phyloP scores from a whole-genome alignment of 108 stramenopile genomes.

The Craspedostauros australis region DNA sequence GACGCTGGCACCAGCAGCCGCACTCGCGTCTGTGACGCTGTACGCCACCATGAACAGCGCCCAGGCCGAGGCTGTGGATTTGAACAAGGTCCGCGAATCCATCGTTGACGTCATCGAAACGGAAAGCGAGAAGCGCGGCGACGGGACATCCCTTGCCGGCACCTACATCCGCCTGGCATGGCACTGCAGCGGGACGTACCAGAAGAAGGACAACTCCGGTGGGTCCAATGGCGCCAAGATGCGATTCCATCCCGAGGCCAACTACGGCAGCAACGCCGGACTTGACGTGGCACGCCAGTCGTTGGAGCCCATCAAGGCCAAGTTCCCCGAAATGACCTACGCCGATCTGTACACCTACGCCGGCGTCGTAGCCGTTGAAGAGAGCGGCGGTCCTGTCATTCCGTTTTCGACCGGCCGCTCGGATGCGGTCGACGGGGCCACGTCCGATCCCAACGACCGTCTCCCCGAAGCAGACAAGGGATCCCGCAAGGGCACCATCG shows the following conservation, averaged over 20 bases:
- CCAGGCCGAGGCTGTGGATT: slow-evolving; percentile 46
- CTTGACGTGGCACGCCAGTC: slow-evolving; percentile 68
- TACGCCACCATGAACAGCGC: slow-evolving; percentile 17
- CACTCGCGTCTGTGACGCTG: slow-evolving; percentile 8
- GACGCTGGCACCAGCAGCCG: slow-evolving; percentile 22
- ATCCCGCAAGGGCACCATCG: slow-evolving; percentile 45
- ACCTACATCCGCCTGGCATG: slow-evolving; percentile 90
- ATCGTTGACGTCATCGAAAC: slow-evolving; percentile 70
- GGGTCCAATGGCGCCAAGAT: slow-evolving; percentile 94
- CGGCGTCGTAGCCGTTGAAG: slow-evolving; percentile 63
- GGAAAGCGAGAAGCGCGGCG: slow-evolving; percentile 68
- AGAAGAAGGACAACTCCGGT: slow-evolving; percentile 63
- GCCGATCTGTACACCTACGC: slow-evolving; percentile 94
- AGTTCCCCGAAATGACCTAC: slow-evolving; percentile 84
- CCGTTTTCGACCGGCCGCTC: slow-evolving; percentile 65
- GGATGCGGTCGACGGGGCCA: slow-evolving; percentile 58
- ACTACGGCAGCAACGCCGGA: slow-evolving; percentile 50
- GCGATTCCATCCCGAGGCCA: slow-evolving; percentile 87
- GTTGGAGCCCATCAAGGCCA: slow-evolving; percentile 73
- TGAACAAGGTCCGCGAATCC: slow-evolving; percentile 55
- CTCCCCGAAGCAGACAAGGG: slow-evolving; percentile 93
- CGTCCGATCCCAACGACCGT: slow-evolving; percentile 65
- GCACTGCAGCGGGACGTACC: slow-evolving; percentile 92
- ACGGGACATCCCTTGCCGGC: slow-evolving; percentile 66
- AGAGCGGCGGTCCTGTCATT: slow-evolving; percentile 76